Conservation (phyloP, 306 rosid genomes). For the Ammopiptanthus mongolicus region DNA sequence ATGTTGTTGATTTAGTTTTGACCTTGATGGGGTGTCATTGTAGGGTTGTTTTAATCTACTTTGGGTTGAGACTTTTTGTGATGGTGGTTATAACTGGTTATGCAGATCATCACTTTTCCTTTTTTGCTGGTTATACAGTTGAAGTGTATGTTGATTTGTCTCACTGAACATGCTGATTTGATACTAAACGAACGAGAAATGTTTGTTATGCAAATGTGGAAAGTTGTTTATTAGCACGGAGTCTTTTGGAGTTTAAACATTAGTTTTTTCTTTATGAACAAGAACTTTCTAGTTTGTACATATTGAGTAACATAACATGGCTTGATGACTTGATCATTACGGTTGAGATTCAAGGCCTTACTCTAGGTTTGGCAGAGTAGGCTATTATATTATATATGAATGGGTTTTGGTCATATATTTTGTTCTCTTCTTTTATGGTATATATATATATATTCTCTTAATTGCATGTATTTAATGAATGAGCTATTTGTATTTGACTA, state of each 20-base stretch:
- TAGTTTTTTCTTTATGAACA: constrained; percentile 14
- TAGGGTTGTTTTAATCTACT: constrained; percentile 22
- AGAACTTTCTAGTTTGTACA: not conserved
- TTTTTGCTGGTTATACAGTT: constrained; percentile 14
- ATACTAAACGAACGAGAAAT: constrained; percentile 2
- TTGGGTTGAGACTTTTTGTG: constrained; percentile 17
- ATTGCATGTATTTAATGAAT: not conserved
- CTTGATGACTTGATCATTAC: not conserved
- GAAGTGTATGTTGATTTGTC: constrained; percentile 72
- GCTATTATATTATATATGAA: not conserved
- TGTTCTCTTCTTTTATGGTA: not conserved
- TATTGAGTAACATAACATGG: constrained; percentile 11
- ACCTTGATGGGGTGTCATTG: constrained; percentile 52
- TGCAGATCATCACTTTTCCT: constrained; percentile 8
- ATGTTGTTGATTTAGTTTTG: constrained; percentile 39
- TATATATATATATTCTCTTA: not conserved
- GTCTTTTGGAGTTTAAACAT: constrained; percentile 25
- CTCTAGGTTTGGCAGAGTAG: constrained; percentile 37
- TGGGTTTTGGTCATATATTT: not conserved
- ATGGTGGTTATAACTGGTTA: constrained; percentile 6
- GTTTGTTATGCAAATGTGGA: constrained; percentile 18
- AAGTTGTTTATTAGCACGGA: constrained; percentile 5
- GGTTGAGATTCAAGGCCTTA: constrained; percentile 1
- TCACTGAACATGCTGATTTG: constrained; percentile 35
- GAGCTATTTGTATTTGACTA: not conserved